Evolutionary conservation across 805 yeast genomes (phyloP).

Genomic region (Candida namnaoensis): DNA sequence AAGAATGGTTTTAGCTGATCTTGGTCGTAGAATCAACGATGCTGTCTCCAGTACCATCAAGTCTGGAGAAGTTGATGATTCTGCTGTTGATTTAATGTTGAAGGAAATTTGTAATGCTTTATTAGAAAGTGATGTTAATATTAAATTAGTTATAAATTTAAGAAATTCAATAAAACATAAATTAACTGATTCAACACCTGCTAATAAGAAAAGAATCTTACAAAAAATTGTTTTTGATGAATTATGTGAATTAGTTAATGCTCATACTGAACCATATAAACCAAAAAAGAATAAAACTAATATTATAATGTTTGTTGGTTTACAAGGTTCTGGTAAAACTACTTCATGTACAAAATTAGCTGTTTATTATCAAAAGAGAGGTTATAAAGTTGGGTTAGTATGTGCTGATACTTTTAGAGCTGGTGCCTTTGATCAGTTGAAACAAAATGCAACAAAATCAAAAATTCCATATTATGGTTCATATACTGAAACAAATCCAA

Average conservation of each 20-base stretch:
- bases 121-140: slow-evolving; percentile 90
- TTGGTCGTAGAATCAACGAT: slow-evolving; percentile 67
- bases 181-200: slow-evolving; percentile 45
- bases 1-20: slow-evolving; percentile 68
- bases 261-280: slow-evolving; percentile 50
- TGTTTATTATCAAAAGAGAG: slow-evolving; percentile 86
- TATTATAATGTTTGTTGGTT: slow-evolving; percentile 95
- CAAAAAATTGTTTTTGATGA: slow-evolving; percentile 96
- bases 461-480: slow-evolving; percentile 92
- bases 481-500: slow-evolving; percentile 94
- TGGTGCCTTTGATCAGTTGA: slow-evolving; percentile 97
- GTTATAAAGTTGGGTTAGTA: slow-evolving; percentile 90
- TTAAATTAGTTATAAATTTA: slow-evolving; percentile 68
- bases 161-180: slow-evolving; percentile 62
- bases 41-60: slow-evolving; percentile 61
- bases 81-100: slow-evolving; percentile 60
- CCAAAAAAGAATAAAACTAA: slow-evolving; percentile 78
- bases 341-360: slow-evolving; percentile 96
- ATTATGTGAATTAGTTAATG: slow-evolving; percentile 78
- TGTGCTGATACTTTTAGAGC: slow-evolving; percentile 99
- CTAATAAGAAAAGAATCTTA: slow-evolving; percentile 67
- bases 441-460: slow-evolving; percentile 95
- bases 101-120: slow-evolving; percentile 88
- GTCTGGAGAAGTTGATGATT: slow-evolving; percentile 47
- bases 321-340: slow-evolving; percentile 98